phyloP scores from a whole-genome alignment of 2,329 filamentous ascomycete genomes.

The Colletotrichum trifolii region DNA sequence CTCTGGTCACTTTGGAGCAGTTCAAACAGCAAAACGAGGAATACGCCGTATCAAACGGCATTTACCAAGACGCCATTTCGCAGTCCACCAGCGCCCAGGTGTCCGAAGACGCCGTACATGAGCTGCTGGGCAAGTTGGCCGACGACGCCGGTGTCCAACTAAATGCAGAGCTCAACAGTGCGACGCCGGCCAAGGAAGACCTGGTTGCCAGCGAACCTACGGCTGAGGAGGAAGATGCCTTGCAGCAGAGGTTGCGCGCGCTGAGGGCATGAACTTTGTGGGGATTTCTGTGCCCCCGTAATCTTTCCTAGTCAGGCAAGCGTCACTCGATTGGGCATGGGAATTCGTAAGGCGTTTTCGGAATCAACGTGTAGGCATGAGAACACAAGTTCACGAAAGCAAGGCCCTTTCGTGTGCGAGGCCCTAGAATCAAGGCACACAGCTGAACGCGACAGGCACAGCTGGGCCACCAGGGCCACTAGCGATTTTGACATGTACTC shows the following conservation, averaged over 20 bases:
- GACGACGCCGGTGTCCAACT: slow-evolving; percentile 90
- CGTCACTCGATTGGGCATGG: slow-evolving; percentile 22
- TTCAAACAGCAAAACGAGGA: slow-evolving; percentile 73
- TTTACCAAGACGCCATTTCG: slow-evolving; percentile 87
- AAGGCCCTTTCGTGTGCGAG: no score
- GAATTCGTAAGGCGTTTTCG: slow-evolving; percentile 19
- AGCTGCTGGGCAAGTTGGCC: slow-evolving; percentile 84
- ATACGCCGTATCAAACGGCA: slow-evolving; percentile 73
- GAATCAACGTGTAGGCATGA: background rate
- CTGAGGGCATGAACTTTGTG: slow-evolving; percentile 57
- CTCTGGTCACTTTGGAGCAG: slow-evolving; percentile 69
- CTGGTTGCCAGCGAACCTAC: slow-evolving; percentile 74
- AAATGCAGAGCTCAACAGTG: slow-evolving; percentile 75
- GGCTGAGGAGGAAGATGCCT: slow-evolving; percentile 81
- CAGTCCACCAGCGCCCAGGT: slow-evolving; percentile 79
- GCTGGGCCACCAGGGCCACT: no score
- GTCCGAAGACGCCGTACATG: slow-evolving; percentile 86
- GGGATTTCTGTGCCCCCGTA: background rate
- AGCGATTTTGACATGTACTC: no score
- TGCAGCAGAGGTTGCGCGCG: slow-evolving; percentile 70
- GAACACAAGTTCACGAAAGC: no score
- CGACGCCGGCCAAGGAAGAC: slow-evolving; percentile 67
- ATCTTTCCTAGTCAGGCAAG: slow-evolving; percentile 1
- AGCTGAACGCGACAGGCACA: no score
- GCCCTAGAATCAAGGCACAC: no score